Conservation (phyloP, 176 grass and related monocot genomes). For the Themeda triandra region DNA sequence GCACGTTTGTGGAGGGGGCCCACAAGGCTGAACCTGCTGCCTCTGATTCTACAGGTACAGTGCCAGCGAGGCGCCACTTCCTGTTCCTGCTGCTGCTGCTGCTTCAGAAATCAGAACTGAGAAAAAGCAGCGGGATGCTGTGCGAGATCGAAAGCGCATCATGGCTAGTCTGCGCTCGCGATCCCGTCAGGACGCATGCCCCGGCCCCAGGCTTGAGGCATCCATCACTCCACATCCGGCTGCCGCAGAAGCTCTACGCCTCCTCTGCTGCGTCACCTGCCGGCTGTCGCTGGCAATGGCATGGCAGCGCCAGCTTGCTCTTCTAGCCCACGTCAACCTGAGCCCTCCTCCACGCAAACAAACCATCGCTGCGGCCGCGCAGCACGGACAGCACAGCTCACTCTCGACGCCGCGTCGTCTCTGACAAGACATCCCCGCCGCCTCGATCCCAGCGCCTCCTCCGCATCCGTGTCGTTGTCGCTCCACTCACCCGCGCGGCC, state of each 20-base stretch:
- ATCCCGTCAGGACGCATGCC: neutral
- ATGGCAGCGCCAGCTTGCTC: constrained; percentile 11
- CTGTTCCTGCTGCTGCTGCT: neutral
- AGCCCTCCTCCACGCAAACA: constrained; percentile 10
- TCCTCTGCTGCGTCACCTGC: neutral
- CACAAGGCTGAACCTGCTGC: neutral
- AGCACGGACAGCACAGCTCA: neutral
- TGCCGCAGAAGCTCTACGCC: neutral
- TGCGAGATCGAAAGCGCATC: neutral
- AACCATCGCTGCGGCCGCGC: too few relatives aligned
- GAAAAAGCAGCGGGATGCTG: neutral
- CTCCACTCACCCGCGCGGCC: neutral
- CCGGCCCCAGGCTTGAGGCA: neutral
- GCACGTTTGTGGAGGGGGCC: neutral
- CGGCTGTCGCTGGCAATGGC: neutral
- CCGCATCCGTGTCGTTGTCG: neutral
- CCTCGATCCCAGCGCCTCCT: constrained; percentile 6
- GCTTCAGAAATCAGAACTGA: neutral
- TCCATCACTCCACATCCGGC: neutral
- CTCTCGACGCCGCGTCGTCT: neutral
- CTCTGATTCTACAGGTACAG: neutral
- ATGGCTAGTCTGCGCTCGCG: neutral
- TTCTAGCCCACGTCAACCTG: constrained; percentile 42
- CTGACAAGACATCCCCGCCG: constrained; percentile 3
- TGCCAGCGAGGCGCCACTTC: neutral